phyloP scores from a whole-genome alignment of 208 protist genomes.

The Trichomonas vaginalis region DNA sequence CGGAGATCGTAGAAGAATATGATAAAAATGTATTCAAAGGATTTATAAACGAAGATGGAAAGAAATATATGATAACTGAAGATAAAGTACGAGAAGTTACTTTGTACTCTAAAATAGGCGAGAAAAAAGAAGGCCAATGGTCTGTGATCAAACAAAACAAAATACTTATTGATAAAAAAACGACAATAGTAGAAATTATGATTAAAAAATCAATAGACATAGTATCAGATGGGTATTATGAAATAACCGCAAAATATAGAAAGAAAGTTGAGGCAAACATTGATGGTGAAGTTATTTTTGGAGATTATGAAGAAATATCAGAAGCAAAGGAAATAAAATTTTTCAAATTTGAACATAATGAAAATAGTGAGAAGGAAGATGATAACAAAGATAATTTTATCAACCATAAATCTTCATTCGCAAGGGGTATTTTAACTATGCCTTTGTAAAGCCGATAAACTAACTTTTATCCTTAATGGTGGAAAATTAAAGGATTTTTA shows the following conservation, averaged over 20 bases:
- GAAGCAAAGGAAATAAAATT: too few species aligned
- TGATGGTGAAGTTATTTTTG: not conserved
- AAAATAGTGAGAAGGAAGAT: too few species aligned
- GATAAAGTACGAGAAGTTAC: not conserved
- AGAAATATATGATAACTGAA: not conserved
- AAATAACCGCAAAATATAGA: not conserved
- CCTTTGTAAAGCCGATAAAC: too few species aligned
- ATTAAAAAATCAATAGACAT: not conserved
- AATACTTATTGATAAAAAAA: not conserved
- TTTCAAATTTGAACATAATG: too few species aligned
- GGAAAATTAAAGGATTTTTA: too few species aligned
- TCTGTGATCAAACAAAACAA: not conserved
- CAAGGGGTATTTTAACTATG: too few species aligned
- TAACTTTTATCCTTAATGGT: too few species aligned
- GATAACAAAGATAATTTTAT: too few species aligned
- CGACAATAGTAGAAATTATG: not conserved
- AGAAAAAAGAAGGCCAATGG: not conserved
- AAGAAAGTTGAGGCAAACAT: not conserved
- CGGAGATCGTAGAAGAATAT: not conserved
- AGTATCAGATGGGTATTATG: not conserved
- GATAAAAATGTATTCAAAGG: not conserved
- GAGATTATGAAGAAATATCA: not conserved
- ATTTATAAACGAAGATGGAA: not conserved
- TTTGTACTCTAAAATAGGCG: not conserved
- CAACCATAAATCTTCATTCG: too few species aligned